phyloP scores from a whole-genome alignment of 345 rosid genomes.

The Linum lewisii region DNA sequence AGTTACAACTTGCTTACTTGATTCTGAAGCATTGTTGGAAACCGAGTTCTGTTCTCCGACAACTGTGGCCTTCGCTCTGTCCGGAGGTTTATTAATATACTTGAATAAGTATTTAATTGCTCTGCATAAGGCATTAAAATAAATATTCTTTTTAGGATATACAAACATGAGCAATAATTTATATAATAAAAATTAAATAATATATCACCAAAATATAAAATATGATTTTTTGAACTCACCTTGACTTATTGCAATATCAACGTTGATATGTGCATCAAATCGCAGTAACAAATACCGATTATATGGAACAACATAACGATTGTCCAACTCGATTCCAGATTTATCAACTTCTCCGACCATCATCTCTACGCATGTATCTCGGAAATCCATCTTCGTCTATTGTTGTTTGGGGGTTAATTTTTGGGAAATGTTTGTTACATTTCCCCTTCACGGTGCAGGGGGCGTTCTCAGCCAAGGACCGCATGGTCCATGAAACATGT shows the following conservation, averaged over 20 bases:
- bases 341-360: background rate
- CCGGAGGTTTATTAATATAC: background rate
- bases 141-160: too few relatives aligned
- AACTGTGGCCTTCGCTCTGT: background rate
- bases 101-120: constrained; percentile 6
- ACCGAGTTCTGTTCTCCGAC: too few relatives aligned
- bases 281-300: background rate
- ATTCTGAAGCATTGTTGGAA: background rate
- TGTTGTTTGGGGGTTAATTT: background rate
- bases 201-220: too few relatives aligned
- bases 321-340: background rate
- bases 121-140: background rate
- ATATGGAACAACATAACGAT: constrained; percentile 5
- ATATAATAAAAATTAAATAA: too few relatives aligned
- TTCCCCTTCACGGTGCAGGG: background rate
- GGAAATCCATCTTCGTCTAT: constrained; percentile 4
- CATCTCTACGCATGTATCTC: background rate
- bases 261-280: constrained; percentile 9
- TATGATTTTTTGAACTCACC: too few relatives aligned
- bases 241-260: background rate
- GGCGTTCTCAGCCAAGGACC: background rate
- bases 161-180: too few relatives aligned
- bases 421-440: background rate
- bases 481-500: constrained; percentile 9
- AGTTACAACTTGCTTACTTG: too few relatives aligned